Evolutionary conservation across 148 eudicot species (phyloP), one percentile per base, ranked within the genome.

Genomic region (Rhododendron ovatum): DNA sequence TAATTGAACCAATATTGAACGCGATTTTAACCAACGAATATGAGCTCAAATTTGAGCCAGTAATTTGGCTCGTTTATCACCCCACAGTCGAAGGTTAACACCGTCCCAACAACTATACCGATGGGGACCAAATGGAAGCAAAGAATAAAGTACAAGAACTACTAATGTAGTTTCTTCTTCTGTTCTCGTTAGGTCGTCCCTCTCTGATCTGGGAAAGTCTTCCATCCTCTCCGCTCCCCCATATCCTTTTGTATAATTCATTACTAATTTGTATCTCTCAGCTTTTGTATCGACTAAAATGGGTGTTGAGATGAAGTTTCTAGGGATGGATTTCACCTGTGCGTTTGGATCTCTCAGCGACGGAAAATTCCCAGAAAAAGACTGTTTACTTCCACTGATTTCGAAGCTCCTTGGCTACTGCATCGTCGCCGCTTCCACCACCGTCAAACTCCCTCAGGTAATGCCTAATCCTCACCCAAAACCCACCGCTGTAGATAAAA

Each of bases 391-490:
- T 43, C 96, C 99, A 2, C 89, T 97, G 28, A 93, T 95, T 35
- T 95, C 99, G 5, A 97, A 97, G 91, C 89, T 97, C 41, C 93
- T 97, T 39, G 99, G 99, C 67, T 97, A 97, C 92, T 88, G 85
- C 85, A 94, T 96, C 88, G 98, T 96, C 28, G 98, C 98, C 61
- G 98, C 96, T 84, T 96, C 99, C 83, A 96, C 99, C 88, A 96
- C 96, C 35, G 99, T 96, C 87, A 96, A 96, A 84, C 90, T 96
- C 80, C 99, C 99, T 53, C 99, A 96, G 98, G 98, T 95, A 51
- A 12, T 5, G 10, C 28, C 67, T 78, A 10, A 48, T 88, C 13
- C 37, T 80, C 26, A 37, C 28, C 11, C 80, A 73, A 50, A 33
- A 9, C 37, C 20, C 35, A 37, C 50, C 30, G 35, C 41, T 7